phyloP scores from a whole-genome alignment of 768 basidiomycete species.

The Boletus pseudo-olivaceus region DNA sequence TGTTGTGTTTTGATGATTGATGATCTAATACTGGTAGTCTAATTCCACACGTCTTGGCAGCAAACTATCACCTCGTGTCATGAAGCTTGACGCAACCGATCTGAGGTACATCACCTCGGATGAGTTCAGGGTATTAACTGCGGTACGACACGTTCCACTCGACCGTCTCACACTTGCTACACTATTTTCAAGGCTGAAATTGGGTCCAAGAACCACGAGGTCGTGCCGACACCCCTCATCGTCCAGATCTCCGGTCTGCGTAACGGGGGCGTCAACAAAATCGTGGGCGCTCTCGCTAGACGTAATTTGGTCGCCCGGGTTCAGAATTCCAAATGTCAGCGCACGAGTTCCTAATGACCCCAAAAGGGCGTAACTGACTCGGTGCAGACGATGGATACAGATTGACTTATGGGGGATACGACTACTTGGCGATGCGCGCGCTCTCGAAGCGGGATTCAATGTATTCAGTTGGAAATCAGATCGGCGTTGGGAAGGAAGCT shows the following conservation, averaged over 20 bases:
- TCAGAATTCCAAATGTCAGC: constrained; percentile 86
- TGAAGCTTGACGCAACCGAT: constrained; percentile 95
- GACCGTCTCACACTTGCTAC: constrained; percentile 4
- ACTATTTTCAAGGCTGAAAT: constrained; percentile 75
- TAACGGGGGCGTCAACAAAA: constrained; percentile 91
- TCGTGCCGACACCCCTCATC: constrained; percentile 86
- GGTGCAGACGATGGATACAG: constrained; percentile 91
- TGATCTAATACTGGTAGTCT: too few relatives aligned
- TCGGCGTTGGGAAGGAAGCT: constrained; percentile 97
- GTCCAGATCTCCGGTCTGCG: constrained; percentile 91
- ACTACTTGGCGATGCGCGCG: constrained; percentile 91
- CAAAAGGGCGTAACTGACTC: constrained; percentile 1
- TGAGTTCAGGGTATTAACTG: constrained; percentile 95
- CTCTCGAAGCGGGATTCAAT: constrained; percentile 87
- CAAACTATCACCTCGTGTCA: constrained; percentile 25
- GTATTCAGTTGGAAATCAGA: constrained; percentile 92
- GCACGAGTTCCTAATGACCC: background rate
- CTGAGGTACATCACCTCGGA: constrained; percentile 88
- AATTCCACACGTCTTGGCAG: constrained; percentile 2
- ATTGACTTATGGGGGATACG: constrained; percentile 97
- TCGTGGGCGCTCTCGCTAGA: constrained; percentile 87
- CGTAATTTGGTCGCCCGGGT: constrained; percentile 85
- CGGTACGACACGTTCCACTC: constrained; percentile 44
- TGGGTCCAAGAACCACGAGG: constrained; percentile 97
- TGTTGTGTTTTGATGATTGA: background rate